Conservation (phyloP, 1,284 basidiomycete genomes). For the Cryptococcus hybrid region DNA sequence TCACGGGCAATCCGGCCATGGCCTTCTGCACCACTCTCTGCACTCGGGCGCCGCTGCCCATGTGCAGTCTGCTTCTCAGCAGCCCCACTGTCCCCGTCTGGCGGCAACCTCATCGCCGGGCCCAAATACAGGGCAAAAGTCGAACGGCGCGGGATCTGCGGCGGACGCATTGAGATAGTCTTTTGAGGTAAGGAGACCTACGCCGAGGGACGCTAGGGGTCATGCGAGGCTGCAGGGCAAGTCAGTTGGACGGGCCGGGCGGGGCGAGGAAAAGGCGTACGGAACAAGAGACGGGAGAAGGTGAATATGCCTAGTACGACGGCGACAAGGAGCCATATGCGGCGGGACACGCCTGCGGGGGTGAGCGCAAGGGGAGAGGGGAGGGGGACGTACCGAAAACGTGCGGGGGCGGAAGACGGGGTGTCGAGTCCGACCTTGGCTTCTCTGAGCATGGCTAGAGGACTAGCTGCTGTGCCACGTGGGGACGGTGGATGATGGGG, state of each 20-base stretch:
- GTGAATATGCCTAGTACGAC: conserved; percentile 61
- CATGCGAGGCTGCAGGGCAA: neutral
- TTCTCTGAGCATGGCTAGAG: conserved; percentile 30
- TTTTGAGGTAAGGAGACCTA: conserved; percentile 35
- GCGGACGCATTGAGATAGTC: conserved; percentile 53
- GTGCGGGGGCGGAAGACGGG: conserved; percentile 13
- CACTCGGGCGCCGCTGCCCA: conserved; percentile 76
- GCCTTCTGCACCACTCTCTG: conserved; percentile 82
- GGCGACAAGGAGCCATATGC: conserved; percentile 67
- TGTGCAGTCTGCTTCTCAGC: conserved; percentile 72
- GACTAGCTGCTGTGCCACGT: neutral
- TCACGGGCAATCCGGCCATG: conserved; percentile 79
- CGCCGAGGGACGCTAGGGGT: neutral
- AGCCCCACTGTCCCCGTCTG: conserved; percentile 75
- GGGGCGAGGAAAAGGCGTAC: conserved; percentile 16
- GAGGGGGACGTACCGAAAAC: conserved; percentile 15
- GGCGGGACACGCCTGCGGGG: conserved; percentile 30
- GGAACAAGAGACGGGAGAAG: conserved; percentile 62
- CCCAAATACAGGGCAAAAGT: conserved; percentile 84
- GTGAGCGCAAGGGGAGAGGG: no score
- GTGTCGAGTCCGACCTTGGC: conserved; percentile 29
- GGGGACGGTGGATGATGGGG: neutral
- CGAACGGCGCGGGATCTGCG: conserved; percentile 70
- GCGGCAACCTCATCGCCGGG: conserved; percentile 71
- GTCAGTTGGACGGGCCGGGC: conserved; percentile 17